phyloP scores from a whole-genome alignment of 108 stramenopile genomes.

The Nitzschia putrida region DNA sequence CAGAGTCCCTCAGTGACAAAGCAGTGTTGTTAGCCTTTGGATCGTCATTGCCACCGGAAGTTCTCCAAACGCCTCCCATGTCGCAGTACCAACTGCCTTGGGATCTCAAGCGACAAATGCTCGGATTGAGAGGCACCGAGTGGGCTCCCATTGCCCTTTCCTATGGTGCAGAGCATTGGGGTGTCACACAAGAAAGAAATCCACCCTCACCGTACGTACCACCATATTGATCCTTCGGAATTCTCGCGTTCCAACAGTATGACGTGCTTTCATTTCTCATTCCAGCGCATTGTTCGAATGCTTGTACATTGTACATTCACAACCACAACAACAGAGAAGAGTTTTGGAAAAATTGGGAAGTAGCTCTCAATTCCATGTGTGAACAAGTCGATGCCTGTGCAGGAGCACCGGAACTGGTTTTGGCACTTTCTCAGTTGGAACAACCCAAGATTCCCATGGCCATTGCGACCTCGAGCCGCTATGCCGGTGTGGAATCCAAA shows the following conservation, averaged over 20 bases:
- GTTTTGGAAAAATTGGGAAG: slow-evolving; percentile 69
- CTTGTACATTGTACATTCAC: too few relatives aligned
- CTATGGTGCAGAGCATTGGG: slow-evolving; percentile 63
- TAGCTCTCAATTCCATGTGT: slow-evolving; percentile 56
- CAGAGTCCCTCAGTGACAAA: slow-evolving; percentile 64
- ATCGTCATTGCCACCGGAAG: slow-evolving; percentile 17
- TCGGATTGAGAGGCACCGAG: slow-evolving; percentile 75
- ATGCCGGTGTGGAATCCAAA: slow-evolving; percentile 63
- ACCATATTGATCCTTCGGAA: background rate
- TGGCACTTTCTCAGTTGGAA: slow-evolving; percentile 27
- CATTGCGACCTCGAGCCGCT: slow-evolving; percentile 70
- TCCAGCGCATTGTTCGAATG: too few relatives aligned
- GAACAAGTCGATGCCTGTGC: slow-evolving; percentile 57
- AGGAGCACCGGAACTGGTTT: slow-evolving; percentile 66
- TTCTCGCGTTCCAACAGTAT: too few relatives aligned
- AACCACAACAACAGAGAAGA: background rate
- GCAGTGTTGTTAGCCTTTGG: slow-evolving; percentile 65
- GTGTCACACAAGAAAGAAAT: slow-evolving; percentile 18
- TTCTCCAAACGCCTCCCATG: slow-evolving; percentile 17
- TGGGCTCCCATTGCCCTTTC: slow-evolving; percentile 75
- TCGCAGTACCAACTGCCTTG: slow-evolving; percentile 53
- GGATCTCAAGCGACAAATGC: slow-evolving; percentile 72
- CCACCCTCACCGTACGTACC: slow-evolving; percentile 7
- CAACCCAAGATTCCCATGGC: slow-evolving; percentile 54
- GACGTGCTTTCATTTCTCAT: background rate